A percentile compares a stretch with the other conserved stretches of the same genome.
Conservation (phyloP, 169 alveolate genomes). For the Eimeria praecox region DNA sequence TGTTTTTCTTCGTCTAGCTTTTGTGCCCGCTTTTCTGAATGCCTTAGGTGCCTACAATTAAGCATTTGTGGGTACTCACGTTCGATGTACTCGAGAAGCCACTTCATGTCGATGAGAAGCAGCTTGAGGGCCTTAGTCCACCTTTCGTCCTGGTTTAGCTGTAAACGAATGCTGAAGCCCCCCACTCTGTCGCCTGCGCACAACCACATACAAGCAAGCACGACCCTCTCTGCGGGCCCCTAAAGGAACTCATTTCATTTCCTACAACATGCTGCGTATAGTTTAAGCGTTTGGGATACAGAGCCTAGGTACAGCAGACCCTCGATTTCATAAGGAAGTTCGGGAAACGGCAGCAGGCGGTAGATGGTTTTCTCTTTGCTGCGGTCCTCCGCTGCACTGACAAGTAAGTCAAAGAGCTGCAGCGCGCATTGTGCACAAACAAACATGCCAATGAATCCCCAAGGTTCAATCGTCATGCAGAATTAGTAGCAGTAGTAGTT, state of each 20-base stretch:
- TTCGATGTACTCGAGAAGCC: slow-evolving; percentile 81
- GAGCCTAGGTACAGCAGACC: slow-evolving; percentile 14
- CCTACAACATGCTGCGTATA: background rate
- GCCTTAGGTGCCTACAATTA: background rate
- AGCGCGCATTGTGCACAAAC: slow-evolving; percentile 4
- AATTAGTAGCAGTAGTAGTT: background rate
- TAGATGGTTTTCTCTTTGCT: slow-evolving; percentile 55
- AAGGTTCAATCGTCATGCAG: background rate
- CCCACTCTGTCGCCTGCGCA: slow-evolving; percentile 83
- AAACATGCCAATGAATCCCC: slow-evolving; percentile 3
- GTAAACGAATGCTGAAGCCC: slow-evolving; percentile 84
- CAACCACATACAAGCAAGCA: background rate
- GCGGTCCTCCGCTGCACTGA: slow-evolving; percentile 66
- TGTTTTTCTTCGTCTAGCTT: background rate
- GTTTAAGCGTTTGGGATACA: background rate
- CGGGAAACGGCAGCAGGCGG: slow-evolving; percentile 59
- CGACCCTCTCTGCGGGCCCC: background rate
- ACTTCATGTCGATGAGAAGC: slow-evolving; percentile 83
- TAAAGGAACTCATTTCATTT: background rate
- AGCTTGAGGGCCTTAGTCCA: slow-evolving; percentile 85
- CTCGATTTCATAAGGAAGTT: slow-evolving; percentile 81
- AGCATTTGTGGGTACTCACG: slow-evolving; percentile 35
- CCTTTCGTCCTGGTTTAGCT: slow-evolving; percentile 83
- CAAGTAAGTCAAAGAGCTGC: slow-evolving; percentile 77
- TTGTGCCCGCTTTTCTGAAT: background rate